These are phyloP conservation scores for Podosphaera fusca DNA, from an alignment of 2,329 filamentous ascomycete species.

Conservation along the genomic window DNA sequence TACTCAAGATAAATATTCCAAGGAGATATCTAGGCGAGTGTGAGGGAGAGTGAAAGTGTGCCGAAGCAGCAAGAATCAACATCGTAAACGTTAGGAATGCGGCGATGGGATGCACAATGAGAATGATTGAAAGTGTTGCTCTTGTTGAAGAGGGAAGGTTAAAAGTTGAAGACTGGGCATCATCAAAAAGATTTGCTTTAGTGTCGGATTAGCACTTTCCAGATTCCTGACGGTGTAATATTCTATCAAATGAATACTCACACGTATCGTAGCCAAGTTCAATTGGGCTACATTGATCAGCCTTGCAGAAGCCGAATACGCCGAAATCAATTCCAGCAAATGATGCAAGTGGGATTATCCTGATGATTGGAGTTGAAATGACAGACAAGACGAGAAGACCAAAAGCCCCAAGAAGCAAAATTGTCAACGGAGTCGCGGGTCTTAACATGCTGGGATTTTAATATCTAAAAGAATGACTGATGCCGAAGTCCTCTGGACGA, in stretches of 20 bases:
- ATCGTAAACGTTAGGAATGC: conserved; percentile 69
- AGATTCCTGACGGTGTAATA: neutral
- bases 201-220: neutral
- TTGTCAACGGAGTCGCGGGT: conserved; percentile 73
- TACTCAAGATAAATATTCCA: conserved; percentile 60
- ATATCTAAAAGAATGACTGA: conserved; percentile 6
- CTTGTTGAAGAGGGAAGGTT: conserved; percentile 30
- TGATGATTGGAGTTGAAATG: conserved; percentile 77
- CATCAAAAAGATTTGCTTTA: conserved; percentile 11
- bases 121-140: conserved; percentile 55
- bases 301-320: conserved; percentile 72
- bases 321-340: conserved; percentile 64
- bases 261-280: conserved; percentile 70
- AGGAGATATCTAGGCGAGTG: conserved; percentile 82
- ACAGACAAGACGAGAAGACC: conserved; percentile 65
- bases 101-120: conserved; percentile 83
- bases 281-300: conserved; percentile 40
- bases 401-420: conserved; percentile 71
- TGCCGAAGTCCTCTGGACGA: conserved; percentile 25
- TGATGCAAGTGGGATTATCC: conserved; percentile 59
- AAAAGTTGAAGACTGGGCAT: conserved; percentile 21
- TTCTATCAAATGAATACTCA: conserved; percentile 23
- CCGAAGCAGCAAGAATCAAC: conserved; percentile 53
- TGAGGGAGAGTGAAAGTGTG: conserved; percentile 69
- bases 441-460: conserved; percentile 34